phyloP scores from a whole-genome alignment of 139 green algal species.

The Medakamo hakoo region DNA sequence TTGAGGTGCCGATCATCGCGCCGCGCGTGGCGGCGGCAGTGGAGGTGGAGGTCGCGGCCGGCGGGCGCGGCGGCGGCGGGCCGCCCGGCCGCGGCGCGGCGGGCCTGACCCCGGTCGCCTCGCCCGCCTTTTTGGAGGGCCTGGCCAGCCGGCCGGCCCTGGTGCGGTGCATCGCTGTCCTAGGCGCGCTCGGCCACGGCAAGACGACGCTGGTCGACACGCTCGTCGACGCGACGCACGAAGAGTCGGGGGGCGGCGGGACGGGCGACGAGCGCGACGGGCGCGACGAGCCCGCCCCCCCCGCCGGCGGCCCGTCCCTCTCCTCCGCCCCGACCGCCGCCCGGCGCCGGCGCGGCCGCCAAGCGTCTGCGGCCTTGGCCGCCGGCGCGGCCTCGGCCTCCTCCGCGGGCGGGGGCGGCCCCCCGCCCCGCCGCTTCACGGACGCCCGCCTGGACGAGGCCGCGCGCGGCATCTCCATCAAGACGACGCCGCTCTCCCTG shows the following conservation, averaged over 20 bases:
- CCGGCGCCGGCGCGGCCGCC: no score
- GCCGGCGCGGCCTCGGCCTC: no score
- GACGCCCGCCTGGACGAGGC: slow-evolving; percentile 94
- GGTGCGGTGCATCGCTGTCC: slow-evolving; percentile 72
- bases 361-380: no score
- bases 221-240: slow-evolving; percentile 88
- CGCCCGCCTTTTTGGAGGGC: slow-evolving; percentile 59
- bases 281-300: slow-evolving; percentile 11
- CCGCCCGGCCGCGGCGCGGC: no score
- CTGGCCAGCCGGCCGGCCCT: slow-evolving; percentile 63
- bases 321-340: no score
- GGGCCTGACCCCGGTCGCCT: slow-evolving; percentile 37
- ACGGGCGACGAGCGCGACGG: slow-evolving; percentile 17
- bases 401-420: no score
- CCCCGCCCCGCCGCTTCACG: slow-evolving; percentile 70
- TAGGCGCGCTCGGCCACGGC: slow-evolving; percentile 92
- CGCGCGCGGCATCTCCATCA: slow-evolving; percentile 78
- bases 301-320: not conserved
- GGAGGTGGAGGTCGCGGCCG: slow-evolving; percentile 29
- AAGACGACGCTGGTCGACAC: slow-evolving; percentile 97
- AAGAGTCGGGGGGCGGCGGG: no score
- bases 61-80: no score
- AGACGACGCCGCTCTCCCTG: slow-evolving; percentile 82
- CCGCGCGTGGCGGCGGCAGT: slow-evolving; percentile 57
- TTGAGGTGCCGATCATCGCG: slow-evolving; percentile 94